These are phyloP conservation scores for Corylus americana DNA, from an alignment of 306 rosid species.

Conservation along the genomic window DNA sequence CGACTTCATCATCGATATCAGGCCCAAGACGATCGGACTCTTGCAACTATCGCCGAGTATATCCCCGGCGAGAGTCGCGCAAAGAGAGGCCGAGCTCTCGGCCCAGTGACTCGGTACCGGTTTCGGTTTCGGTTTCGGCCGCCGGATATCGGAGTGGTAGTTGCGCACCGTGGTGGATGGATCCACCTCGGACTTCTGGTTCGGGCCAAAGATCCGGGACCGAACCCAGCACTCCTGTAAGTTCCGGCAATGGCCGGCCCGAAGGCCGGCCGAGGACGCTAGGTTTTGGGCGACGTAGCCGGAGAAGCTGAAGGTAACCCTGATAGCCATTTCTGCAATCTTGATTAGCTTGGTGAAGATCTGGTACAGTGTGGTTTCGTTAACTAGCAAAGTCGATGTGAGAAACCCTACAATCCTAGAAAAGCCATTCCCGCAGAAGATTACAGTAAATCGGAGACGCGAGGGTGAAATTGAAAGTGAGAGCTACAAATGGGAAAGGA, in stretches of 20 bases:
- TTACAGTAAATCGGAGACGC: constrained; percentile 30
- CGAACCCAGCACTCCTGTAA: constrained; percentile 70
- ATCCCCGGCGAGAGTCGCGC: constrained; percentile 58
- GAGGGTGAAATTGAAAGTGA: constrained; percentile 37
- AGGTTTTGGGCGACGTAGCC: constrained; percentile 83
- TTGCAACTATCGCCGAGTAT: constrained; percentile 46
- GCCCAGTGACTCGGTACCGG: constrained; percentile 30
- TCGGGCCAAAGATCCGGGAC: constrained; percentile 51
- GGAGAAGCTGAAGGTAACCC: constrained; percentile 71
- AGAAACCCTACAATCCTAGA: constrained; percentile 44
- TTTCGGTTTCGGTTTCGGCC: constrained; percentile 27
- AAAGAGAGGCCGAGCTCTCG: constrained; percentile 35
- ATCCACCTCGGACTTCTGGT: constrained; percentile 53
- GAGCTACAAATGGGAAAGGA: not conserved
- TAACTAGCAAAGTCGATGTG: constrained; percentile 14
- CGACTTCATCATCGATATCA: constrained; percentile 80
- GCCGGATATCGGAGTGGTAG: constrained; percentile 31
- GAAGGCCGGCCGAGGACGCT: constrained; percentile 64
- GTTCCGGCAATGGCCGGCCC: constrained; percentile 50
- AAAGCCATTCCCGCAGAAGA: constrained; percentile 36
- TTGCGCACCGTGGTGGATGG: constrained; percentile 45
- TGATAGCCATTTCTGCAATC: constrained; percentile 65
- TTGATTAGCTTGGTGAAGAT: constrained; percentile 29
- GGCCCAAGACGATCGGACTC: constrained; percentile 62
- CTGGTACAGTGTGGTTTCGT: constrained; percentile 45